Conservation (phyloP, 805 yeast species). For the Allodekkera sacchari region DNA sequence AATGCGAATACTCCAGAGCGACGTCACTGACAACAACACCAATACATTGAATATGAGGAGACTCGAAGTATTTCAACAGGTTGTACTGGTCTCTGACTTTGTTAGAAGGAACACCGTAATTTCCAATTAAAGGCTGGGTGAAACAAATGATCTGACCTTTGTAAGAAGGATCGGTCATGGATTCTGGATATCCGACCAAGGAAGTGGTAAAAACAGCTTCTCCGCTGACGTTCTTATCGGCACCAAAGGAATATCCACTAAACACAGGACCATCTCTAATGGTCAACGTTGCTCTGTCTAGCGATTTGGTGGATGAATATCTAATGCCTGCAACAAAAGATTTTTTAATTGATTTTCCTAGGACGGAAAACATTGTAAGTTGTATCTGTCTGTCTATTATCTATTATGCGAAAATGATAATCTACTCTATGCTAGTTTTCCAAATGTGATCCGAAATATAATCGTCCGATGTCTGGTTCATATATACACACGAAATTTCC, state of each 20-base stretch:
- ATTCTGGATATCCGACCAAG: conserved; percentile 96
- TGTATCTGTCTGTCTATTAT: conserved; percentile 2
- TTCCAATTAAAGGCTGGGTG: conserved; percentile 96
- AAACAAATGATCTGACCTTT: conserved; percentile 94
- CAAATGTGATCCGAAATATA: conserved; percentile 44
- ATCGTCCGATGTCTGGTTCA: conserved; percentile 34
- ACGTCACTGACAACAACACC: conserved; percentile 96
- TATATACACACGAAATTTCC: too few species aligned
- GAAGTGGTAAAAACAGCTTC: conserved; percentile 98
- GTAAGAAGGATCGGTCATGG: conserved; percentile 98
- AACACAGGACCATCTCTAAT: conserved; percentile 90
- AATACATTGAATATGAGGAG: conserved; percentile 84
- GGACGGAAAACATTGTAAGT: conserved; percentile 1
- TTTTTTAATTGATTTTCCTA: conserved; percentile 2
- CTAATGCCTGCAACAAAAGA: conserved; percentile 8
- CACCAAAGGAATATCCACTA: conserved; percentile 93
- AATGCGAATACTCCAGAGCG: conserved; percentile 94
- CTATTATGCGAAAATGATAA: conserved; percentile 10
- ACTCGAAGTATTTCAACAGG: conserved; percentile 82
- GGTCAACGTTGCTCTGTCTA: conserved; percentile 83
- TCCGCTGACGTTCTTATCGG: conserved; percentile 85
- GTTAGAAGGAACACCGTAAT: conserved; percentile 94
- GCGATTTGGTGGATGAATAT: conserved; percentile 23
- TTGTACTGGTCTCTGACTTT: conserved; percentile 74
- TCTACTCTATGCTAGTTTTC: conserved; percentile 28